Conservation (phyloP, 129 eudicot genomes). For the Flaveria bidentis region DNA sequence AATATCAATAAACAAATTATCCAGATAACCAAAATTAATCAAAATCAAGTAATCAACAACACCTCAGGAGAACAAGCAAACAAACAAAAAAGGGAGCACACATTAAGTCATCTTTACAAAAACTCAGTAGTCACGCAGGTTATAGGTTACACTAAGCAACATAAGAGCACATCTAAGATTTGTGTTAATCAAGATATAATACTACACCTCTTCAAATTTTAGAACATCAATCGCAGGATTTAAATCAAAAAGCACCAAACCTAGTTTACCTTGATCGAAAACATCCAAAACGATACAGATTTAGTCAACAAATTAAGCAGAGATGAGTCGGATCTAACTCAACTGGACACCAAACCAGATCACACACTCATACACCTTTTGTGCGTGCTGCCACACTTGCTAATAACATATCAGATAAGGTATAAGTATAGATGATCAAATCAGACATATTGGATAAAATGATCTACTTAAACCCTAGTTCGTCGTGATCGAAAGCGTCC, state of each 20-base stretch:
- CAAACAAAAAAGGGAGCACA: too few relatives aligned
- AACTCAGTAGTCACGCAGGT: neutral
- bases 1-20: neutral
- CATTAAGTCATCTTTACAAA: constrained; percentile 5
- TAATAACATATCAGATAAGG: neutral
- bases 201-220: too few relatives aligned
- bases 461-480: constrained; percentile 12
- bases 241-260: neutral
- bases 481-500: constrained; percentile 5
- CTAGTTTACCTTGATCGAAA: constrained; percentile 11
- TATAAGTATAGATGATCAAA: constrained; percentile 14
- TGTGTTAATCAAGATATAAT: too few relatives aligned
- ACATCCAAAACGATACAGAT: neutral
- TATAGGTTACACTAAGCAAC: neutral
- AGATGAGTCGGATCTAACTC: constrained; percentile 24
- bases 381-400: neutral
- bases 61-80: neutral
- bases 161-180: neutral
- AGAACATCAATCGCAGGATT: neutral
- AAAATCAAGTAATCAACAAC: neutral
- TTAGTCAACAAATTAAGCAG: neutral
- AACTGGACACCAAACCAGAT: constrained; percentile 7
- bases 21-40: neutral
- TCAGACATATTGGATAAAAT: neutral
- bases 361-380: too few relatives aligned